phyloP scores from a whole-genome alignment of 805 yeast genomes.

The Pichia heedii region DNA sequence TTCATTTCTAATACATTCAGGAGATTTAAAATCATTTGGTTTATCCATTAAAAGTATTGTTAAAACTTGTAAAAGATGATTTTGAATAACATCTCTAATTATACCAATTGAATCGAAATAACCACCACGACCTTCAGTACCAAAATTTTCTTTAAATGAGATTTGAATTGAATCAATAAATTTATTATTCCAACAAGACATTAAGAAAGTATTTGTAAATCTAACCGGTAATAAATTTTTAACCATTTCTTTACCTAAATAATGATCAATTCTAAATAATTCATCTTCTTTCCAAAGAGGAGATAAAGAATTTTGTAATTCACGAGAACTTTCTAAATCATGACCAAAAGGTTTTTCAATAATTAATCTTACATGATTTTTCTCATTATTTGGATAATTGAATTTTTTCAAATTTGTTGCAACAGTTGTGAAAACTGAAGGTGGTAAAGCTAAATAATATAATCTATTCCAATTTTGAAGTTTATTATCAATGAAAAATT shows the following conservation, averaged over 20 bases:
- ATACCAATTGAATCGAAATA: slow-evolving; percentile 94
- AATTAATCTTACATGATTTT: slow-evolving; percentile 60
- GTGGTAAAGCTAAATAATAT: slow-evolving; percentile 92
- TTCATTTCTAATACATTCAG: slow-evolving; percentile 93
- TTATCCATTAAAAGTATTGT: slow-evolving; percentile 93
- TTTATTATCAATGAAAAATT: slow-evolving; percentile 30
- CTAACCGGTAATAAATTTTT: slow-evolving; percentile 84
- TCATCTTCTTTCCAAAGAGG: slow-evolving; percentile 90
- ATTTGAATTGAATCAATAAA: slow-evolving; percentile 76
- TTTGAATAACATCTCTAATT: slow-evolving; percentile 96
- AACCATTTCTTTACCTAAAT: slow-evolving; percentile 96
- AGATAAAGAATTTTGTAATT: slow-evolving; percentile 64
- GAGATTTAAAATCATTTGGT: slow-evolving; percentile 74
- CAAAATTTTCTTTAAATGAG: slow-evolving; percentile 95
- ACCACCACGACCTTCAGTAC: slow-evolving; percentile 98
- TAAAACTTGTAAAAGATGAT: slow-evolving; percentile 87
- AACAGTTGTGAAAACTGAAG: slow-evolving; percentile 78
- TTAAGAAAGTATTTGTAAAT: slow-evolving; percentile 82
- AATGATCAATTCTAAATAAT: slow-evolving; percentile 92
- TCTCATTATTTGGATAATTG: slow-evolving; percentile 47
- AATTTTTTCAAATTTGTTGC: slow-evolving; percentile 61
- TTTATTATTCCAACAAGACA: slow-evolving; percentile 82
- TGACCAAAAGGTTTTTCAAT: slow-evolving; percentile 97
- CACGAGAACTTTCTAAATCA: slow-evolving; percentile 72
- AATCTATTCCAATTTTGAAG: slow-evolving; percentile 61